Evolutionary conservation across 371 early-diverging fungal genomes (phyloP).

Genomic region (Rhizopus delemar): DNA sequence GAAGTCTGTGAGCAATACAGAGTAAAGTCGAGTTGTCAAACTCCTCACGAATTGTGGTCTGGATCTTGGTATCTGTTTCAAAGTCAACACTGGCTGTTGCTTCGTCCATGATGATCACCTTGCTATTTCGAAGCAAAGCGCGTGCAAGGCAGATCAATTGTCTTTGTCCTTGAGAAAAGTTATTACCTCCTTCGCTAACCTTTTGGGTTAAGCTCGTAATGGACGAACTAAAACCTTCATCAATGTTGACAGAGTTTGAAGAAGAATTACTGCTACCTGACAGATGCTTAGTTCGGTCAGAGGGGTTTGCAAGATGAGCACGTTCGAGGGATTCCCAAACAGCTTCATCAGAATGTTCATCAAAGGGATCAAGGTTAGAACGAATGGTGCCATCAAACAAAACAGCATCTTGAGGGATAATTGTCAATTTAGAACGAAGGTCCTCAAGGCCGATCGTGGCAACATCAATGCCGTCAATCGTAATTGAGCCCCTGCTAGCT

Average conservation of each 20-base stretch:
- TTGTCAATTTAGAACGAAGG: slow-evolving; percentile 71
- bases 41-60: slow-evolving; percentile 76
- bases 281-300: slow-evolving; percentile 9
- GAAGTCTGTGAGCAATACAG: slow-evolving; percentile 80
- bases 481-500: slow-evolving; percentile 67
- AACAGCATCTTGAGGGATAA: slow-evolving; percentile 86
- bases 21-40: slow-evolving; percentile 66
- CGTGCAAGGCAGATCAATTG: slow-evolving; percentile 88
- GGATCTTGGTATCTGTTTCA: slow-evolving; percentile 78
- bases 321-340: slow-evolving; percentile 72
- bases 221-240: slow-evolving; percentile 34
- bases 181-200: slow-evolving; percentile 75
- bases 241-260: slow-evolving; percentile 24
- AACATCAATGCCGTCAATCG: slow-evolving; percentile 80
- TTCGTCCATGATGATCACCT: slow-evolving; percentile 86
- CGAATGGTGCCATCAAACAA: slow-evolving; percentile 79
- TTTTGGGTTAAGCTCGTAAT: slow-evolving; percentile 61
- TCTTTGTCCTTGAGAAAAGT: slow-evolving; percentile 85
- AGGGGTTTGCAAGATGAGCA: slow-evolving; percentile 42
- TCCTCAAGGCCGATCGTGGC: slow-evolving; percentile 69
- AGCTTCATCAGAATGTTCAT: slow-evolving; percentile 58
- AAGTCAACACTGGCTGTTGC: slow-evolving; percentile 82
- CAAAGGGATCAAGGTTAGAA: slow-evolving; percentile 73
- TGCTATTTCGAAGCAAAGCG: slow-evolving; percentile 73
- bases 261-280: slow-evolving; percentile 8